Base-by-base conservation (phyloP, 208 protist species). In the Porcisia deanei region DNA sequence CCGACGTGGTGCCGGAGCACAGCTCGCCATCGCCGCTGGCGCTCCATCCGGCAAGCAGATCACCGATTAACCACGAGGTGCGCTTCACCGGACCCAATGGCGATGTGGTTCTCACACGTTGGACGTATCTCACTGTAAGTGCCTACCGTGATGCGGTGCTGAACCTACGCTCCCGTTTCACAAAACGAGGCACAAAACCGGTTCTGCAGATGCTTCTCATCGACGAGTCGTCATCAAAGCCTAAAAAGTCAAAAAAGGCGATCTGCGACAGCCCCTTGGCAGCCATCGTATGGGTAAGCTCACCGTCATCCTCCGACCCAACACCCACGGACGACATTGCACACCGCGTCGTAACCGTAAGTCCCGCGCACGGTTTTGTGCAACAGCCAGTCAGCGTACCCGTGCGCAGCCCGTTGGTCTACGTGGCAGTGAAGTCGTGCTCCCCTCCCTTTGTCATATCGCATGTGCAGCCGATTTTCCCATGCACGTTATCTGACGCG, bases 71-170 rank as follows among this genome's bases (percentile, higher is more conserved):
- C 59, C 67, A 77, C 37, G 71, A 71, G 16, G 60, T 78, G 30
- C n/a, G 71, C 60, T 78, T 81, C 41, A 71, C 81, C 49, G 59
- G 72, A 5, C 57, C 61, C n/a, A 81, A 76, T 72, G 75, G 77
- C 34, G 87, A 91, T 65, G 57, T 61, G 12, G 67, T 91, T 0
- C 37, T 64, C 14, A 81, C 80, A 45, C 65, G 45, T 14, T 86
- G 81, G 82, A 80, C 71, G 58, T 85, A 58, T 66, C 69, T 80
- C 58, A 85, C 76, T 5, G 87, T 85, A 8, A 78, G 82, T 60
- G 76, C 84, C 8, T 91, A 86, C 71, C 87, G 87, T 55, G 87
- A 91, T 10, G 80, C 75, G 12, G 60, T 83, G 54, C 84, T 88
- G 47, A 88, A 88, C 75, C 61, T 91, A n/a, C 82, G 77, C 64